Conservation (phyloP, 345 rosid species). For the Eucalyptus victrix region DNA sequence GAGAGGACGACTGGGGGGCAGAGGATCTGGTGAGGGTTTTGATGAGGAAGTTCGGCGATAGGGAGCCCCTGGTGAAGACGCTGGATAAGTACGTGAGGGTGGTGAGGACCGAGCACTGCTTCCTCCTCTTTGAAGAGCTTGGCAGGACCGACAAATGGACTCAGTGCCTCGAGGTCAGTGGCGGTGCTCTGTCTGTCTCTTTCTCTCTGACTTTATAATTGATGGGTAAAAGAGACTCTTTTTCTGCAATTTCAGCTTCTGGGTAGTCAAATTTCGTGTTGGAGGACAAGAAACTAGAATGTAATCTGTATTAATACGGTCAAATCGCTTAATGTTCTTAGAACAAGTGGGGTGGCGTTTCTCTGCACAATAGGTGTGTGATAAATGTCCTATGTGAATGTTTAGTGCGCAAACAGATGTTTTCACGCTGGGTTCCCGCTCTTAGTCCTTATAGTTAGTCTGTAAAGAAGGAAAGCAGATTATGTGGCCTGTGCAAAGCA, state of each 20-base stretch:
- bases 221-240: neutral
- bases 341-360: neutral
- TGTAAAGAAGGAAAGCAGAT: neutral
- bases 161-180: slow-evolving; percentile 74
- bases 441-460: neutral
- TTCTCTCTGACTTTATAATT: neutral
- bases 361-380: neutral
- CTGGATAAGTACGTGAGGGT: slow-evolving; percentile 57
- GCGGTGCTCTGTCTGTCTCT: neutral
- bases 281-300: neutral
- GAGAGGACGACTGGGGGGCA: slow-evolving; percentile 33
- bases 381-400: neutral
- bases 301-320: neutral
- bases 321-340: neutral
- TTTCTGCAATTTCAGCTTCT: neutral
- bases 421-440: neutral
- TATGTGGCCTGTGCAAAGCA: neutral
- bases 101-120: slow-evolving; percentile 73
- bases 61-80: slow-evolving; percentile 58
- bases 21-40: slow-evolving; percentile 49
- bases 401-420: neutral
- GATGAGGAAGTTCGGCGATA: slow-evolving; percentile 40
- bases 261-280: neutral
- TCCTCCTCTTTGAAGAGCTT: slow-evolving; percentile 84
- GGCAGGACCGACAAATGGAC: slow-evolving; percentile 80